Conservation (phyloP, 164 flowering plant genomes). For the Tetrastigma voinierianum region DNA sequence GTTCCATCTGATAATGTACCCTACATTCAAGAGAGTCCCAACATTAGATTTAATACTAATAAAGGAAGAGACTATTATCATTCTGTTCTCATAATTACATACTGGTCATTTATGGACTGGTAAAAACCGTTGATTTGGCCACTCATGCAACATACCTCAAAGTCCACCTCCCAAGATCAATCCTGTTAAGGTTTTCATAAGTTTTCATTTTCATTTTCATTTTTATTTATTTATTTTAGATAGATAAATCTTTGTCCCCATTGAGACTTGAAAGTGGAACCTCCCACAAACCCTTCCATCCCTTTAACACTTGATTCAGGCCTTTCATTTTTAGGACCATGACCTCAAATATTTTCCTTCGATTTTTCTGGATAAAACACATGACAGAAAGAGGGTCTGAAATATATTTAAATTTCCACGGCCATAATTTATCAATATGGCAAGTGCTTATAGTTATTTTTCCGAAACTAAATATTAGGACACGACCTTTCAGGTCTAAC, state of each 20-base stretch:
- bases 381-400: neutral
- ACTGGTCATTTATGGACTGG: neutral
- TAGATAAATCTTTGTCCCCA: too few species aligned
- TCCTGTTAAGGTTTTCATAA: too few species aligned
- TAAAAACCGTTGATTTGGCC: neutral
- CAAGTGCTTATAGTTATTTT: neutral
- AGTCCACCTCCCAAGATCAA: too few species aligned
- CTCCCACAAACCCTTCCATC: too few species aligned
- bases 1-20: slow-evolving; percentile 72
- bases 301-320: too few species aligned
- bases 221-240: too few species aligned
- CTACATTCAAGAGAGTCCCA: slow-evolving; percentile 28
- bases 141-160: neutral
- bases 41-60: neutral
- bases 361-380: neutral
- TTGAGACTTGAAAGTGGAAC: too few species aligned
- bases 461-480: neutral
- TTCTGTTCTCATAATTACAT: neutral
- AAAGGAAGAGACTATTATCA: neutral
- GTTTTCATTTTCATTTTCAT: too few species aligned
- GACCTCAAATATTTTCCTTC: neutral
- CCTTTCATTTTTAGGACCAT: too few species aligned
- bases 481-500: neutral
- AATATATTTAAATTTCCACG: neutral
- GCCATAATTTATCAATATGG: neutral